Percentiles rank a stretch among this genome's conserved stretches.
Evolutionary conservation across 139 green algal genomes (phyloP).

Genomic region (Eudorina sp.): DNA sequence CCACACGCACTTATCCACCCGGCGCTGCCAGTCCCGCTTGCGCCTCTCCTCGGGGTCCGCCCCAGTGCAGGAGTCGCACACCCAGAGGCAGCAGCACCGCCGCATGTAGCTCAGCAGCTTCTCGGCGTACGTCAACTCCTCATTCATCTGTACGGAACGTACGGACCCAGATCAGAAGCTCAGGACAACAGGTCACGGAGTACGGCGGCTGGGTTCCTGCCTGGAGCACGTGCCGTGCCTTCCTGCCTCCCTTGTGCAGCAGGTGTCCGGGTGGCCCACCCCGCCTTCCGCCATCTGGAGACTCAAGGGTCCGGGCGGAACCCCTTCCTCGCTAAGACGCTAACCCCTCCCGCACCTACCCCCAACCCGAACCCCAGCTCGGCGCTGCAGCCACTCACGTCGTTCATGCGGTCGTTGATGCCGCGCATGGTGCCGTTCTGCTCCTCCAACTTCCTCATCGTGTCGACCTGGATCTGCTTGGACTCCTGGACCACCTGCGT

Average conservation of each 20-base stretch:
- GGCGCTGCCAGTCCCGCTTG: constrained; percentile 22
- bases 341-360: too few relatives aligned
- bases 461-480: constrained; percentile 62
- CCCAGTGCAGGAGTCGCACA: constrained; percentile 66
- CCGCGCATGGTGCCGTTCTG: constrained; percentile 60
- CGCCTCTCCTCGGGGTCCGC: constrained; percentile 52
- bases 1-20: constrained; percentile 33
- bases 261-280: too few relatives aligned
- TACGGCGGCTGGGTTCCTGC: too few relatives aligned
- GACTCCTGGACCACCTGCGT: constrained; percentile 62
- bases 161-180: too few relatives aligned
- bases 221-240: too few relatives aligned
- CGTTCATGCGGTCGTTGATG: constrained; percentile 55
- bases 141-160: constrained; percentile 59
- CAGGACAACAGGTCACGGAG: too few relatives aligned
- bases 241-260: too few relatives aligned
- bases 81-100: constrained; percentile 69
- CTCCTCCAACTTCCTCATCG: constrained; percentile 44
- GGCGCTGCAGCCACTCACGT: constrained; percentile 32
- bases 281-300: too few relatives aligned
- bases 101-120: constrained; percentile 72
- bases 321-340: too few relatives aligned
- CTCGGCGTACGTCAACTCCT: constrained; percentile 68
- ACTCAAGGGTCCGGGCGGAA: too few relatives aligned
- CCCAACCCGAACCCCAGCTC: too few relatives aligned